Conservation (phyloP, 441 rosid genomes). For the Erodium trifolium region DNA sequence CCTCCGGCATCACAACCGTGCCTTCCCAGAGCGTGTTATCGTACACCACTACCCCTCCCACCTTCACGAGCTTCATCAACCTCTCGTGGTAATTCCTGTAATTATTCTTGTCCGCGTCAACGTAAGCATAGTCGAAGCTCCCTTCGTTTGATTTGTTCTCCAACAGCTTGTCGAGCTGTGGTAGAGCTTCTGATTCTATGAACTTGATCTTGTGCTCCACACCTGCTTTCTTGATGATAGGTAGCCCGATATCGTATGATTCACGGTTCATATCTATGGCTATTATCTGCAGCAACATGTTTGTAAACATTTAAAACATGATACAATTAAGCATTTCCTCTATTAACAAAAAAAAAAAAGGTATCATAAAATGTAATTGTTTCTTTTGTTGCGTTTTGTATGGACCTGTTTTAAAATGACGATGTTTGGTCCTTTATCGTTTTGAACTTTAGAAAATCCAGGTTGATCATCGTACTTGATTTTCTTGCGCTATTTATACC, state of each 20-base stretch:
- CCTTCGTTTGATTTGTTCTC: too few relatives aligned
- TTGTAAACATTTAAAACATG: neutral
- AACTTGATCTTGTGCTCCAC: conserved; percentile 50
- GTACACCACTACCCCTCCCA: conserved; percentile 51
- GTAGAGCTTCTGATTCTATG: conserved; percentile 36
- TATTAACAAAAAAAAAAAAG: too few relatives aligned
- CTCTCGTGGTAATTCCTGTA: conserved; percentile 51
- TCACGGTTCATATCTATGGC: conserved; percentile 37
- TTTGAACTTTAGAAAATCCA: too few relatives aligned
- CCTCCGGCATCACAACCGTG: conserved; percentile 39
- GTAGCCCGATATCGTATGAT: conserved; percentile 38
- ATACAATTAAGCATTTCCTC: too few relatives aligned
- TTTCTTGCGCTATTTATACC: too few relatives aligned
- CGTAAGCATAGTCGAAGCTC: too few relatives aligned
- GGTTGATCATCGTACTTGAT: too few relatives aligned
- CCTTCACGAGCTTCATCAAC: conserved; percentile 44
- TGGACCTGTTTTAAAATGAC: too few relatives aligned
- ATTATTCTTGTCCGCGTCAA: conserved; percentile 58
- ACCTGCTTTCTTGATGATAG: conserved; percentile 39
- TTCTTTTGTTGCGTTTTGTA: too few relatives aligned
- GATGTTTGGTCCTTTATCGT: too few relatives aligned
- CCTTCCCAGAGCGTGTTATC: conserved; percentile 67
- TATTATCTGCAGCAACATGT: conserved; percentile 24
- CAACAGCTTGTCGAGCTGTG: conserved; percentile 35
- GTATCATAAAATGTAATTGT: too few relatives aligned